Conservation (phyloP, 108 stramenopile genomes). For the Cyclotella atomus region DNA sequence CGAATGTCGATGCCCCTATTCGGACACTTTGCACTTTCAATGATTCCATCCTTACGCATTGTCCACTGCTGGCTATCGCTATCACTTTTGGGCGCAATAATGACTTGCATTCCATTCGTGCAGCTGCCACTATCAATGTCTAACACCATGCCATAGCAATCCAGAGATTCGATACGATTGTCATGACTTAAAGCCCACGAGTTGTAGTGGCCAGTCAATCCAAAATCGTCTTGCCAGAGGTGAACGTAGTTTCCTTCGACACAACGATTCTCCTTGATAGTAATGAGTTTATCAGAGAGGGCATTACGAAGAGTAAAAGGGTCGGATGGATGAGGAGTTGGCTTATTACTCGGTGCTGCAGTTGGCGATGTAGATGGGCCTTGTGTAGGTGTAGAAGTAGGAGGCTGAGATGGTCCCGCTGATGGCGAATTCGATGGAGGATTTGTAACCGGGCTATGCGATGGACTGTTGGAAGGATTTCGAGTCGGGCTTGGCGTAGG, state of each 20-base stretch:
- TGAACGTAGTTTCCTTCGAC: background rate
- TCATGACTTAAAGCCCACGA: background rate
- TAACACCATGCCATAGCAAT: conserved; percentile 1
- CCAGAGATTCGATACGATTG: background rate
- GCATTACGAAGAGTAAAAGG: background rate
- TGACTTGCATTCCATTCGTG: background rate
- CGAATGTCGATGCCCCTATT: conserved; percentile 1
- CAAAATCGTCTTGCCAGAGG: background rate
- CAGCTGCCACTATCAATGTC: background rate
- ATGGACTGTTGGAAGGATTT: background rate
- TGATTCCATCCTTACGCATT: background rate
- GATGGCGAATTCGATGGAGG: background rate
- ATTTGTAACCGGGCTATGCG: no score
- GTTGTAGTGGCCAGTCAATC: background rate
- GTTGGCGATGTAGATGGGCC: background rate
- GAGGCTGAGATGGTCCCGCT: background rate
- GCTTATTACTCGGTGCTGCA: background rate
- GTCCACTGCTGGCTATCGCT: background rate
- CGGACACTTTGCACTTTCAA: background rate
- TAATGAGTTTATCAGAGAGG: background rate
- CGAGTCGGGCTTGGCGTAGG: background rate
- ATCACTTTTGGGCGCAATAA: background rate
- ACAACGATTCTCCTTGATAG: background rate
- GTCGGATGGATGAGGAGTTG: background rate
- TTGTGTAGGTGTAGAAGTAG: background rate